These are phyloP conservation scores for Sideroxylon spinosum DNA, from an alignment of 179 eudicot species.

Conservation along the genomic window DNA sequence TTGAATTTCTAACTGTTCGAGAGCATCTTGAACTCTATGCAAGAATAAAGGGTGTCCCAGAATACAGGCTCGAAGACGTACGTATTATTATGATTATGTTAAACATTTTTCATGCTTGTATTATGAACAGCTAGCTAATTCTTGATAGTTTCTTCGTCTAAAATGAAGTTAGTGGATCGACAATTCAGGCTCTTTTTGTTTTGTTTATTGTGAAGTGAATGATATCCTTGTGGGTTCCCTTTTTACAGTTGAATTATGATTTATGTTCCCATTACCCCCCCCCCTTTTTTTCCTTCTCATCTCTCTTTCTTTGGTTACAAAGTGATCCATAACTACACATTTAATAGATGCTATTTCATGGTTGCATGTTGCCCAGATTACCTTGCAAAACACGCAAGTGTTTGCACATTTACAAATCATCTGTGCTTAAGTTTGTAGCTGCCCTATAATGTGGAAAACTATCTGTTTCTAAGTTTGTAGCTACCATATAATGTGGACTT, in stretches of 20 bases:
- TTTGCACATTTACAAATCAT: background rate
- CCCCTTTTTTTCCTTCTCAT: too few relatives aligned
- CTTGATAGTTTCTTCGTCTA: background rate
- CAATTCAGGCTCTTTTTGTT: background rate
- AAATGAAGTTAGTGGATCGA: background rate
- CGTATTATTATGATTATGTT: conserved; percentile 17
- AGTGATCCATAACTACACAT: background rate
- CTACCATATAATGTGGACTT: background rate
- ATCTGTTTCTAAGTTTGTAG: background rate
- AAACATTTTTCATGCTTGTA: background rate
- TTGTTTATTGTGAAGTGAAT: conserved; percentile 8
- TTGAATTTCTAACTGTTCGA: conserved; percentile 70
- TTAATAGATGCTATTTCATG: background rate
- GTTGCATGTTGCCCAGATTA: background rate
- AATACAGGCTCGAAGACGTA: conserved; percentile 61
- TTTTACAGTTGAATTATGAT: background rate
- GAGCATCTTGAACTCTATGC: conserved; percentile 98
- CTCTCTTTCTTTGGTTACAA: background rate
- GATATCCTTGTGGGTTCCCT: conserved; percentile 3
- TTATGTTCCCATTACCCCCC: background rate
- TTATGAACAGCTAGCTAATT: conserved; percentile 1
- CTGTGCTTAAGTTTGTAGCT: background rate
- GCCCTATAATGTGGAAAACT: background rate
- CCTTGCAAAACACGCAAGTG: background rate
- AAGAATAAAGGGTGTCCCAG: conserved; percentile 83